Evolutionary conservation across 345 rosid genomes (phyloP).

Genomic region (Boechera divaricarpa): DNA sequence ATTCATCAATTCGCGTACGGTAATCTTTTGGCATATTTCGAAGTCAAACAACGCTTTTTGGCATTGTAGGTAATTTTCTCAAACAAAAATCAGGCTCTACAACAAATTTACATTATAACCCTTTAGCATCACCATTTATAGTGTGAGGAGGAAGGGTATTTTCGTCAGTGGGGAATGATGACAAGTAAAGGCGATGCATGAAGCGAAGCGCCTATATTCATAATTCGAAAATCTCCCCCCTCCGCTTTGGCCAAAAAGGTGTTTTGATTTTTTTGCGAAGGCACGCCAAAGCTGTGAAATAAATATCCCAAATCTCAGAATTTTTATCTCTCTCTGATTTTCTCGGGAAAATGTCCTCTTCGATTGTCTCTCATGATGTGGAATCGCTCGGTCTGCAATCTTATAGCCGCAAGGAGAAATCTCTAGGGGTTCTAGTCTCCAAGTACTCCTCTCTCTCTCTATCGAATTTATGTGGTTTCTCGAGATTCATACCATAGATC

Average conservation of each 20-base stretch:
- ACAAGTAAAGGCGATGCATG: background rate
- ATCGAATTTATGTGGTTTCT: background rate
- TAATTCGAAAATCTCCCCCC: conserved; percentile 30
- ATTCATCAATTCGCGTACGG: no score
- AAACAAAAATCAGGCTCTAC: background rate
- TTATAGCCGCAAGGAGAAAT: conserved; percentile 83
- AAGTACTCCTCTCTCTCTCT: conserved; percentile 45
- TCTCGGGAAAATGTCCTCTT: conserved; percentile 18
- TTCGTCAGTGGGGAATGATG: background rate
- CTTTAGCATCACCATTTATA: background rate
- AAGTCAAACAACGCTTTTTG: no score
- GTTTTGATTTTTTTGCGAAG: background rate
- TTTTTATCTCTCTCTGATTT: background rate
- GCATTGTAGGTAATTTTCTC: no score
- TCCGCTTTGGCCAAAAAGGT: conserved; percentile 10
- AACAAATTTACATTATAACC: background rate
- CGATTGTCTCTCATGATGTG: conserved; percentile 37
- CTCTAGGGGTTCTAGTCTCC: conserved; percentile 76
- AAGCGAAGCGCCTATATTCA: conserved; percentile 14
- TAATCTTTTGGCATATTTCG: no score
- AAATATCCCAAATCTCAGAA: conserved; percentile 5
- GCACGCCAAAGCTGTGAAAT: background rate
- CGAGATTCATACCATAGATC: conserved; percentile 6
- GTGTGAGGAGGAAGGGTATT: background rate
- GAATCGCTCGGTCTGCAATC: conserved; percentile 49